phyloP scores from a whole-genome alignment of 78 protist genomes.

The Trichosphaerium sp. region DNA sequence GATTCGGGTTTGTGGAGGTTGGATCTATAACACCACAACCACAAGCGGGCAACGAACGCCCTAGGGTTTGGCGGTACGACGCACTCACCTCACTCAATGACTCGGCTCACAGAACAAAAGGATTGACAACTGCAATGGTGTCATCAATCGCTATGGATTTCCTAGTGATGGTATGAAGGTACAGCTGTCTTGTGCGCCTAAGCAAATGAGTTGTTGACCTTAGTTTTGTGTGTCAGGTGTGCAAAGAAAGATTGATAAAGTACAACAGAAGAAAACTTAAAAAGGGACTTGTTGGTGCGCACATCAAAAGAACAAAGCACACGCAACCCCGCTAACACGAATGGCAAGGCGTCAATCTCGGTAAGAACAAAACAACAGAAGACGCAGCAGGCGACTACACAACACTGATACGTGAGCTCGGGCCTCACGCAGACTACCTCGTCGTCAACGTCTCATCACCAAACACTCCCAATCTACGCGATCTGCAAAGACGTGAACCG shows the following conservation, averaged over 20 bases:
- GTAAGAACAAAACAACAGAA: slow-evolving; percentile 53
- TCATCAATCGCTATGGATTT: slow-evolving; percentile 80
- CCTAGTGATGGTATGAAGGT: slow-evolving; percentile 50
- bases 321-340: too few relatives aligned
- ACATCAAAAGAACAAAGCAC: too few relatives aligned
- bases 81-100: too few relatives aligned
- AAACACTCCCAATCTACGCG: slow-evolving; percentile 72
- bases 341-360: slow-evolving; percentile 58
- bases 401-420: slow-evolving; percentile 14
- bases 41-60: slow-evolving; percentile 67
- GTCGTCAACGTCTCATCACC: slow-evolving; percentile 74
- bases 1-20: slow-evolving; percentile 67
- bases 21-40: slow-evolving; percentile 71
- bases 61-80: slow-evolving; percentile 79
- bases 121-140: slow-evolving; percentile 35
- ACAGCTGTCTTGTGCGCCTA: too few relatives aligned
- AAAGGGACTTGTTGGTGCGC: too few relatives aligned
- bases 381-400: slow-evolving; percentile 51
- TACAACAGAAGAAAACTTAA: background rate
- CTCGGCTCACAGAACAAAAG: too few relatives aligned
- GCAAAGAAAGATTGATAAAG: background rate
- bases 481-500: slow-evolving; percentile 24
- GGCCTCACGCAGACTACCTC: slow-evolving; percentile 46
- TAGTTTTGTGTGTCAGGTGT: too few relatives aligned
- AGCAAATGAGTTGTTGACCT: too few relatives aligned